phyloP scores from a whole-genome alignment of 768 basidiomycete species.

The Sarcodon aspratus region DNA sequence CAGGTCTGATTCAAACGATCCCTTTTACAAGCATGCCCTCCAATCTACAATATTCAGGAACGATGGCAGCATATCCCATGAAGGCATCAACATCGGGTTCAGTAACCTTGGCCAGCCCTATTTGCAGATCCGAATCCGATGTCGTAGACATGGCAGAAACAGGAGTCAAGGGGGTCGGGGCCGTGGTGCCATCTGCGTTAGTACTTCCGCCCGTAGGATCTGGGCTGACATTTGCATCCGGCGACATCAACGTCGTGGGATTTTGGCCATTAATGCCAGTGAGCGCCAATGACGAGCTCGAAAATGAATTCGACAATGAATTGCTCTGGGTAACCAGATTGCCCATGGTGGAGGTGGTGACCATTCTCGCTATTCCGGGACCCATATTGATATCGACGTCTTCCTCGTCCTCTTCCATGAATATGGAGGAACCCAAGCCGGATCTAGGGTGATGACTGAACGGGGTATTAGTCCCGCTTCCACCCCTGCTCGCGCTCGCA shows the following conservation, averaged over 20 bases:
- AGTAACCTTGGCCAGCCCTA: constrained; percentile 73
- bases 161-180: constrained; percentile 50
- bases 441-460: constrained; percentile 38
- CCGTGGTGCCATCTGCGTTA: constrained; percentile 19
- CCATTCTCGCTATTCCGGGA: constrained; percentile 38
- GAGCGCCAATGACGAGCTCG: constrained; percentile 42
- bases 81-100: constrained; percentile 80
- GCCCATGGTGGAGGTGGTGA: constrained; percentile 31
- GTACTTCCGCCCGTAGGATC: constrained; percentile 18
- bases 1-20: constrained; percentile 23
- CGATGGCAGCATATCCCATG: constrained; percentile 76
- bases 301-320: constrained; percentile 30
- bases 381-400: constrained; percentile 37
- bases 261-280: constrained; percentile 38
- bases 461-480: constrained; percentile 62
- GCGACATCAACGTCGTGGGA: background rate
- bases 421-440: constrained; percentile 39
- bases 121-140: constrained; percentile 58
- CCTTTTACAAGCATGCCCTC: constrained; percentile 70
- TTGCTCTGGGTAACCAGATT: constrained; percentile 14
- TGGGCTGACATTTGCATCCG: constrained; percentile 6
- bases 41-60: constrained; percentile 72
- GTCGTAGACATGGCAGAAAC: constrained; percentile 58
- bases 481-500: constrained; percentile 34
- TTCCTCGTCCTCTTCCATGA: constrained; percentile 71